A percentile compares a stretch with the other conserved stretches of the same genome.
Conservation (phyloP, 2,329 filamentous ascomycete species). For the Sporothrix brasiliensis region DNA sequence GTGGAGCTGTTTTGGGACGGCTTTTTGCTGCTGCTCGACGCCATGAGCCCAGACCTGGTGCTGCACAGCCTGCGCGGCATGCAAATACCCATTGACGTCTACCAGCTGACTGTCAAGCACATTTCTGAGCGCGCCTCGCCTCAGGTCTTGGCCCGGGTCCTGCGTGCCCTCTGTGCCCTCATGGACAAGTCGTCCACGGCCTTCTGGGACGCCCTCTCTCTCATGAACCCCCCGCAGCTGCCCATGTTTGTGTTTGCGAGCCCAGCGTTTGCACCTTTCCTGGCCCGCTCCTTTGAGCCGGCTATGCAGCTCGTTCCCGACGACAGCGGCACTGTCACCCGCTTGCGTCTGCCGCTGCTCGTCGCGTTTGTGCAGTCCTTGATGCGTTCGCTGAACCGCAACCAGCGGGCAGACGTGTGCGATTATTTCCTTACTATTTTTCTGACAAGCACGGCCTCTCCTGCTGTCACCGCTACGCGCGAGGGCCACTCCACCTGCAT, state of each 20-base stretch:
- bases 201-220: conserved; percentile 86
- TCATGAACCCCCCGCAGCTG: conserved; percentile 76
- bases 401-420: conserved; percentile 72
- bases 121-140: conserved; percentile 52
- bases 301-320: conserved; percentile 47
- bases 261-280: conserved; percentile 63
- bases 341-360: conserved; percentile 51
- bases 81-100: conserved; percentile 75
- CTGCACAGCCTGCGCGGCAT: conserved; percentile 77
- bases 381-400: conserved; percentile 72
- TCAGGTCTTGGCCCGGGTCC: conserved; percentile 66
- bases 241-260: conserved; percentile 83
- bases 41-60: conserved; percentile 73
- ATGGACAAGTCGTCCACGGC: conserved; percentile 74
- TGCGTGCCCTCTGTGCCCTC: conserved; percentile 70
- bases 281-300: conserved; percentile 62
- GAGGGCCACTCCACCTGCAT: conserved; percentile 64
- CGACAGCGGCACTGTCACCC: not conserved
- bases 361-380: conserved; percentile 80
- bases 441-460: conserved; percentile 48
- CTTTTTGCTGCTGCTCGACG: conserved; percentile 71
- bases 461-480: conserved; percentile 57
- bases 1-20: conserved; percentile 80
- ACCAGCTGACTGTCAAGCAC: conserved; percentile 61
- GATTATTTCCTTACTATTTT: conserved; percentile 76